These are phyloP conservation scores for Podaxis carcinomalis DNA, from an alignment of 768 basidiomycete species.

Conservation along the genomic window DNA sequence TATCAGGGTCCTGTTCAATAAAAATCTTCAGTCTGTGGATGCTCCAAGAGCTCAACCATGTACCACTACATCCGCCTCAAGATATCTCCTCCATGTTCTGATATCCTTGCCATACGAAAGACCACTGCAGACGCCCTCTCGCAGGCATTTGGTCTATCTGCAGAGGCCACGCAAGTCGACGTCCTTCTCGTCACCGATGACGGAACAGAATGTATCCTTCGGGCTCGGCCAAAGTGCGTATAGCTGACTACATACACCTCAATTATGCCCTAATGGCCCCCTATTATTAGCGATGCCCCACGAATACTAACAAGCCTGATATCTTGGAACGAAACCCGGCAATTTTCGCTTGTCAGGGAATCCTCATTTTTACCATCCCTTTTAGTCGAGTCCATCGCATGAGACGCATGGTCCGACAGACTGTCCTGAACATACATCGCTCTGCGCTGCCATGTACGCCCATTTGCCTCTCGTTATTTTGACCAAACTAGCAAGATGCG, in stretches of 20 bases:
- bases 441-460: too few relatives aligned
- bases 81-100: not conserved
- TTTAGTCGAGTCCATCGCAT: not conserved
- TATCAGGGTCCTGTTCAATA: not conserved
- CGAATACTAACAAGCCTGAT: slow-evolving; percentile 1
- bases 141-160: slow-evolving; percentile 6
- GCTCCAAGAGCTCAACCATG: not conserved
- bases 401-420: not conserved
- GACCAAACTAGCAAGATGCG: too few relatives aligned
- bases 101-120: slow-evolving; percentile 2
- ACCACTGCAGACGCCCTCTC: slow-evolving; percentile 8
- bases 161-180: slow-evolving; percentile 1
- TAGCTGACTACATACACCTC: not conserved
- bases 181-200: not conserved
- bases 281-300: not conserved
- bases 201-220: slow-evolving; percentile 6
- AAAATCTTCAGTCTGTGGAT: not conserved
- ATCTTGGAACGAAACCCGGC: not conserved
- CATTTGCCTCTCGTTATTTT: too few relatives aligned
- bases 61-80: slow-evolving; percentile 11
- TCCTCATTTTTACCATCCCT: slow-evolving; percentile 9
- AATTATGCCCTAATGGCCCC: not conserved
- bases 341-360: slow-evolving; percentile 7
- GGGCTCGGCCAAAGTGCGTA: slow-evolving; percentile 3
- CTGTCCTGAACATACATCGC: not conserved